Evolutionary conservation across 2,329 filamentous ascomycete genomes (phyloP).

Genomic region (Sarocladium kiliense): DNA sequence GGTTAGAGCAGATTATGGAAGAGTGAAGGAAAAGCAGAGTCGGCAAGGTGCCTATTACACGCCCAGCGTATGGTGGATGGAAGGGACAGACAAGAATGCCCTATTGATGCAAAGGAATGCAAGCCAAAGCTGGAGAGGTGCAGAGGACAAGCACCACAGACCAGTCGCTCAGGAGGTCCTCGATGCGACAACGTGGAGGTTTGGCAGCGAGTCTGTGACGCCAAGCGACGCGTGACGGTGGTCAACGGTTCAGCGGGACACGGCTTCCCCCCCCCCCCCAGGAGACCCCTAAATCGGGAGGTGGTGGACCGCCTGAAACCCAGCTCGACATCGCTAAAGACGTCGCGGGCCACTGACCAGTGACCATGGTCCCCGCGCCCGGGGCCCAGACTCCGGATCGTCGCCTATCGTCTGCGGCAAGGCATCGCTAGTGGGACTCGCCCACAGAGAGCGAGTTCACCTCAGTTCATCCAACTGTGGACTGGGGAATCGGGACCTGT

Average conservation of each 20-base stretch:
- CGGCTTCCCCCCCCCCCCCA: background rate
- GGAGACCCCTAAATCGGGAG: background rate
- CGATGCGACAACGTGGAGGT: background rate
- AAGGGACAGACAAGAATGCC: background rate
- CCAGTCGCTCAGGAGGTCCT: background rate
- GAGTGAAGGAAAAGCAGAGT: background rate
- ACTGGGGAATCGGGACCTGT: background rate
- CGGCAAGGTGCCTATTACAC: background rate
- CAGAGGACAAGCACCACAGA: background rate
- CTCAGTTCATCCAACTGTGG: no score
- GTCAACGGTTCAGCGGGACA: background rate
- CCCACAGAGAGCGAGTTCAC: no score
- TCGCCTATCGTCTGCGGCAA: background rate
- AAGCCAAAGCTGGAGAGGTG: background rate
- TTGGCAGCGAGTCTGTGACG: background rate
- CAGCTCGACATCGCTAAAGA: background rate
- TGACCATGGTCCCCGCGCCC: no score
- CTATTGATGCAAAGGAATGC: background rate
- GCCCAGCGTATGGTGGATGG: background rate
- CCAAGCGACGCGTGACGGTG: background rate
- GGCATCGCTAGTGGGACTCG: background rate
- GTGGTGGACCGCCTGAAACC: background rate
- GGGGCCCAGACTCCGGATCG: background rate
- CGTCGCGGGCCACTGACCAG: background rate
- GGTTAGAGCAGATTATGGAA: background rate